phyloP scores from a whole-genome alignment of 2,329 filamentous ascomycete genomes.

The Ramichloridium luteum region DNA sequence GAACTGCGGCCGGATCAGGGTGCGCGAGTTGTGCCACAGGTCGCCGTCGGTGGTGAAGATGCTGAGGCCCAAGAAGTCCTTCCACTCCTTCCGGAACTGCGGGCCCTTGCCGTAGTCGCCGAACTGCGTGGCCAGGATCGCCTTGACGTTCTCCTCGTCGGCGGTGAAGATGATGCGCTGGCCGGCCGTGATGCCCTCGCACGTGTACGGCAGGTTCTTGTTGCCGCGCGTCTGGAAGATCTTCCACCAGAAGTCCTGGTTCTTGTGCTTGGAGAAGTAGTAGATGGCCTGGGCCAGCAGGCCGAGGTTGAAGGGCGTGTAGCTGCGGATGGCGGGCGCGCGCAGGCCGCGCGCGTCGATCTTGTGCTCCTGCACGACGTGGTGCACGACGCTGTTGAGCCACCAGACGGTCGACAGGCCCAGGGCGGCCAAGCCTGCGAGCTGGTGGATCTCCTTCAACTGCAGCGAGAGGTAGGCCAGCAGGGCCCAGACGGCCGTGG shows the following conservation, averaged over 20 bases:
- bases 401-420: conserved; percentile 9
- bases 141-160: conserved; percentile 84
- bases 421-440: conserved; percentile 1
- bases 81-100: conserved; percentile 62
- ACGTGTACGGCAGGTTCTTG: conserved; percentile 40
- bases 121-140: conserved; percentile 79
- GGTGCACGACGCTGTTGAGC: conserved; percentile 11
- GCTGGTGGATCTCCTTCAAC: background rate
- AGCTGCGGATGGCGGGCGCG: conserved; percentile 31
- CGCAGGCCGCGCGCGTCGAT: conserved; percentile 32
- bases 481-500: conserved; percentile 8
- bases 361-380: conserved; percentile 23
- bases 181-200: conserved; percentile 45
- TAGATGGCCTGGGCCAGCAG: conserved; percentile 47
- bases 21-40: conserved; percentile 67
- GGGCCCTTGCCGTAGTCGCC: conserved; percentile 71
- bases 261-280: conserved; percentile 36
- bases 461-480: conserved; percentile 5
- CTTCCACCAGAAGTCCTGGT: conserved; percentile 49
- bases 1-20: conserved; percentile 76
- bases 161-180: conserved; percentile 59
- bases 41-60: conserved; percentile 64
- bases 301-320: conserved; percentile 45
- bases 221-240: conserved; percentile 35
- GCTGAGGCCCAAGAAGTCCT: conserved; percentile 60